These are phyloP conservation scores for Rhytidhysteron rufulum DNA, from an alignment of 2,329 filamentous ascomycete genomes.

Conservation along the genomic window DNA sequence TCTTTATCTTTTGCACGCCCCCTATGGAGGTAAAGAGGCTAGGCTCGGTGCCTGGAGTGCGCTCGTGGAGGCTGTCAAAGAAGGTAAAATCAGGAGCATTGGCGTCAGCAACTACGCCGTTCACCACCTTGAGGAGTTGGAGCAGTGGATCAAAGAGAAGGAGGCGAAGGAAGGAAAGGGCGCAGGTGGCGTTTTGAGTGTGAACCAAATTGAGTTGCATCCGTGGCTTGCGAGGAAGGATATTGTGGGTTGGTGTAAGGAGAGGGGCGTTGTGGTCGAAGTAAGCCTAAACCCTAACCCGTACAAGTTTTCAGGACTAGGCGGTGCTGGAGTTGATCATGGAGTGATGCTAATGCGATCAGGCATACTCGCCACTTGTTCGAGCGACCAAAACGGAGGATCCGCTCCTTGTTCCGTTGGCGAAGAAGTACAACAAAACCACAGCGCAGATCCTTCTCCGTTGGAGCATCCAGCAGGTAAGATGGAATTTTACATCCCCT, in stretches of 20 bases:
- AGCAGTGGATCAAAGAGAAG: slow-evolving; percentile 54
- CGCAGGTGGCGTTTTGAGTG: slow-evolving; percentile 68
- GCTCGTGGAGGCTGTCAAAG: slow-evolving; percentile 50
- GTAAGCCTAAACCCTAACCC: slow-evolving; percentile 10
- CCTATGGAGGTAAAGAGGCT: slow-evolving; percentile 49
- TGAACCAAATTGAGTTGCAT: slow-evolving; percentile 81
- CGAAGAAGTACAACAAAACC: slow-evolving; percentile 56
- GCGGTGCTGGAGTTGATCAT: neutral
- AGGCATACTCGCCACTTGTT: slow-evolving; percentile 46
- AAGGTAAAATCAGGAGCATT: slow-evolving; percentile 50
- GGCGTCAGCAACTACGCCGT: slow-evolving; percentile 56
- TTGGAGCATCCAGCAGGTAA: slow-evolving; percentile 50
- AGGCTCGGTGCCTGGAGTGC: slow-evolving; percentile 52
- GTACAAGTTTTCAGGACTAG: too few relatives aligned
- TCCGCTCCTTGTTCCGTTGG: slow-evolving; percentile 47
- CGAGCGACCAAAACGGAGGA: slow-evolving; percentile 50
- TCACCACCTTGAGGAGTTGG: slow-evolving; percentile 53
- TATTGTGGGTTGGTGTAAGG: slow-evolving; percentile 71
- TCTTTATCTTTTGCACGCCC: slow-evolving; percentile 55
- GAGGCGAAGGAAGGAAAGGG: slow-evolving; percentile 62
- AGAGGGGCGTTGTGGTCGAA: slow-evolving; percentile 47
- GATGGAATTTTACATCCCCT: too few relatives aligned
- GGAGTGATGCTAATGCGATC: neutral
- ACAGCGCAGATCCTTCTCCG: slow-evolving; percentile 56
- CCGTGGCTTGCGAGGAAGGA: slow-evolving; percentile 81